phyloP scores from a whole-genome alignment of 164 flowering plant genomes.

The Vitis vinifera region DNA sequence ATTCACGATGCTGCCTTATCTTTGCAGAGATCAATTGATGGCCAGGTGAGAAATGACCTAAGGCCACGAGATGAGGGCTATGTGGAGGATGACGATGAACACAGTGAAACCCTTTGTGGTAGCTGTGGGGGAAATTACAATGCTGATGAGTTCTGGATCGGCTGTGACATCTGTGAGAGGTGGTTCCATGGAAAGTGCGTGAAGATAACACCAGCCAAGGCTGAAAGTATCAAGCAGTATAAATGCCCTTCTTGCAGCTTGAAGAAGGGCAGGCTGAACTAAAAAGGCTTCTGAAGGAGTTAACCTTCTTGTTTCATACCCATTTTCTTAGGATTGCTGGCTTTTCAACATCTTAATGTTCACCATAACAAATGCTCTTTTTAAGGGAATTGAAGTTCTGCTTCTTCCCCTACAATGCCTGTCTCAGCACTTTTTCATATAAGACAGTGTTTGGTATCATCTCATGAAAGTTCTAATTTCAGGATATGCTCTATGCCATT shows the following conservation, averaged over 20 bases:
- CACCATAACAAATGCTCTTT: too few species aligned
- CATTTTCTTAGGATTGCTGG: too few species aligned
- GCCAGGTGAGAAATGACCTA: conserved; percentile 23
- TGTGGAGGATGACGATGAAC: conserved; percentile 50
- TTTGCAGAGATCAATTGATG: conserved; percentile 40
- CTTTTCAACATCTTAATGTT: too few species aligned
- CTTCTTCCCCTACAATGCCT: too few species aligned
- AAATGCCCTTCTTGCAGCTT: conserved; percentile 52
- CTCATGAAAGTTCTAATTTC: too few species aligned
- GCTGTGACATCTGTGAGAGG: conserved; percentile 51
- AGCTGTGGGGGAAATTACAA: conserved; percentile 48
- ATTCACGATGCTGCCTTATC: background rate
- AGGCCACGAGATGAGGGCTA: conserved; percentile 29
- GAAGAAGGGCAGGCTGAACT: conserved; percentile 34
- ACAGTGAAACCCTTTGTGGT: conserved; percentile 46
- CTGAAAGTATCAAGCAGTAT: conserved; percentile 49
- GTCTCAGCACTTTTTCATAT: too few species aligned
- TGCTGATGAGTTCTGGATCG: conserved; percentile 53
- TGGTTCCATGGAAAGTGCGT: conserved; percentile 62
- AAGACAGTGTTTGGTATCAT: too few species aligned
- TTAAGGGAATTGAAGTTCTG: too few species aligned
- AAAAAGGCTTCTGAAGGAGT: background rate
- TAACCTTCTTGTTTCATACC: background rate
- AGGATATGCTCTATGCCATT: too few species aligned
- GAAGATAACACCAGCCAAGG: conserved; percentile 55